A percentile compares a stretch with the other conserved stretches of the same genome.
Conservation (phyloP, 1,284 basidiomycete species). For the Amylostereum chailletii region DNA sequence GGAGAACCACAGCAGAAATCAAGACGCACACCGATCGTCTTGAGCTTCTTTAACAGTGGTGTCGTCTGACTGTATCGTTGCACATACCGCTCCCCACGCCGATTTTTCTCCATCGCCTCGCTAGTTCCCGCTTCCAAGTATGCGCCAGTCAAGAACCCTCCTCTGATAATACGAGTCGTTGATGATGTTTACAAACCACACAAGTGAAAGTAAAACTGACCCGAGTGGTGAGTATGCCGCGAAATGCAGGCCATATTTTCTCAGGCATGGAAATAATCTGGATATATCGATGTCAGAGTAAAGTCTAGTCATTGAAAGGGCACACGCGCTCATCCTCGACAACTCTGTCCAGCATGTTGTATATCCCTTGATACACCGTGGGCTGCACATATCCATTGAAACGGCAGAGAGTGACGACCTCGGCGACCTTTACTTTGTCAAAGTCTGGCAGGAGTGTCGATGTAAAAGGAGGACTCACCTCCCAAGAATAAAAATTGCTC, state of each 20-base stretch:
- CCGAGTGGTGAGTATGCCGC: conserved; percentile 16
- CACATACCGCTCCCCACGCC: not conserved
- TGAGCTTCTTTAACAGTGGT: not conserved
- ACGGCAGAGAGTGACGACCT: conserved; percentile 22
- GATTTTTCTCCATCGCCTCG: not conserved
- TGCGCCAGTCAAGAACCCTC: conserved; percentile 3
- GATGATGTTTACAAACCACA: not conserved
- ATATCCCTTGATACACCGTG: conserved; percentile 31
- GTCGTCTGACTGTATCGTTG: not conserved
- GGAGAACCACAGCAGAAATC: too few relatives aligned
- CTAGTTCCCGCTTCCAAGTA: not conserved
- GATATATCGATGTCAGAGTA: conserved; percentile 19
- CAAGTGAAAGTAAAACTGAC: conserved; percentile 4
- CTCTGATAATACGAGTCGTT: not conserved
- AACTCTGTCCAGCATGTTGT: conserved; percentile 9
- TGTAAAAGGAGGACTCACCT: not conserved
- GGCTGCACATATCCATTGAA: conserved; percentile 26
- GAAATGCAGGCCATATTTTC: conserved; percentile 20
- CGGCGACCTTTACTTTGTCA: conserved; percentile 21
- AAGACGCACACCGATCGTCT: not conserved
- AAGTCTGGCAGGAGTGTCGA: not conserved
- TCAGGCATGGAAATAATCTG: conserved; percentile 22
- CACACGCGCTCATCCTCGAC: conserved; percentile 2
- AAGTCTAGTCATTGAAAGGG: too few relatives aligned
- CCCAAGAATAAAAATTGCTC: conserved; percentile 6